These are phyloP conservation scores for Termitomyces heimii DNA, from an alignment of 768 basidiomycete species.

Conservation along the genomic window DNA sequence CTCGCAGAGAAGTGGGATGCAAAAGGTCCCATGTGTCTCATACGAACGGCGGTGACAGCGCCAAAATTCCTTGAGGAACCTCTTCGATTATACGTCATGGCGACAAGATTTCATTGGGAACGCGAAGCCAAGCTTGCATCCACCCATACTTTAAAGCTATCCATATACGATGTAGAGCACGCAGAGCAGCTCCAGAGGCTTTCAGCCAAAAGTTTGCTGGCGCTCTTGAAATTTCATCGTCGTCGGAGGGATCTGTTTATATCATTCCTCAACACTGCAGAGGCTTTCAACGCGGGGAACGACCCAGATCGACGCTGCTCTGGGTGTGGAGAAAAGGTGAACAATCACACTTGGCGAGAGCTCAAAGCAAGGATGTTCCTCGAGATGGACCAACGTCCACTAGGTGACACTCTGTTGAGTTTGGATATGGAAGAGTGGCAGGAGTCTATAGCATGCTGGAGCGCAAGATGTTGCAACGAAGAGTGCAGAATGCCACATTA, in stretches of 20 bases:
- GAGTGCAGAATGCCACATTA: constrained; percentile 28
- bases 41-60: constrained; percentile 35
- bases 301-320: constrained; percentile 21
- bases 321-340: constrained; percentile 26
- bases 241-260: constrained; percentile 32
- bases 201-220: constrained; percentile 26
- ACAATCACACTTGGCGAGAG: constrained; percentile 33
- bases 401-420: constrained; percentile 30
- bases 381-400: constrained; percentile 33
- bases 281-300: constrained; percentile 33
- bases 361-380: constrained; percentile 31
- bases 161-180: constrained; percentile 29
- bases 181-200: constrained; percentile 27
- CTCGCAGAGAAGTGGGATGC: constrained; percentile 43
- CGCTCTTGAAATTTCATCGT: constrained; percentile 35
- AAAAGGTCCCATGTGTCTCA: constrained; percentile 34
- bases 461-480: constrained; percentile 23
- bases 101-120: constrained; percentile 37
- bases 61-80: constrained; percentile 37
- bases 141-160: constrained; percentile 30
- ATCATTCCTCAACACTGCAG: constrained; percentile 25
- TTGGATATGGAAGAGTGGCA: constrained; percentile 39
- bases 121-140: constrained; percentile 38
- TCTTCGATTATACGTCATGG: constrained; percentile 41
- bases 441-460: constrained; percentile 34